Evolutionary conservation across 306 rosid genomes (phyloP), one percentile per base, ranked within the genome.

Genomic region (Purshia tridentata): DNA sequence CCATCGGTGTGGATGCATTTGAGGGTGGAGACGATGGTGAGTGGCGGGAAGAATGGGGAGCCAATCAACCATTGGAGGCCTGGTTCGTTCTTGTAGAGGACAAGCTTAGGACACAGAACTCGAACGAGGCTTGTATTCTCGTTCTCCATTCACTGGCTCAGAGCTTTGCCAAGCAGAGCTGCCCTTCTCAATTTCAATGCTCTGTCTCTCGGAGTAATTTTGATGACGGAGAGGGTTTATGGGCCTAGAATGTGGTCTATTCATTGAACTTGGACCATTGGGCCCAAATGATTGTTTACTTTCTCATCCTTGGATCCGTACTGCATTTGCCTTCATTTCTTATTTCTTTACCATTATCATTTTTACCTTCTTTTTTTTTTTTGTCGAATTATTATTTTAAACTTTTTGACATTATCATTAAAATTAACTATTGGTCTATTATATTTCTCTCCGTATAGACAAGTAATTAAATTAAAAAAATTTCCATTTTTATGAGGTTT

Each of bases 61-160:
- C 98, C 97, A 68, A 91, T 53, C 4, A 94, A 77, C 98, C 98
- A 94, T 22, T 87, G 95, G 76, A 84, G 85, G 64, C 76, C 81
- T 44, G 86, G 64, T 77, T 86, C 88, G 56, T 69, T 49, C 80
- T 3, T 75, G 78, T 60, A 70, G 16, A 84, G 80, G 44, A 84
- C 47, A 44, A 82, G 89, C 76, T 77, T 91, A 50, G 81, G 79
- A 73, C 84, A 85, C 22, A 89, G 75, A 45, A 91, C 69, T 80
- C 80, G 84, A 57, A 91, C 86, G 68, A 91, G 84, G 68, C 72
- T 67, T 74, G 64, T 49, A 15, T 65, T 65, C 45, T 74, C 79
- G 44, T 29, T 54, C 78, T 77, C 82, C 87, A 84, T 86, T 67
- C 73, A 42, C 51, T 42, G 39, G 15, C 6, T 15, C 57, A 4